Conservation (phyloP, 2,329 filamentous ascomycete genomes). For the Fusarium heterosporum region DNA sequence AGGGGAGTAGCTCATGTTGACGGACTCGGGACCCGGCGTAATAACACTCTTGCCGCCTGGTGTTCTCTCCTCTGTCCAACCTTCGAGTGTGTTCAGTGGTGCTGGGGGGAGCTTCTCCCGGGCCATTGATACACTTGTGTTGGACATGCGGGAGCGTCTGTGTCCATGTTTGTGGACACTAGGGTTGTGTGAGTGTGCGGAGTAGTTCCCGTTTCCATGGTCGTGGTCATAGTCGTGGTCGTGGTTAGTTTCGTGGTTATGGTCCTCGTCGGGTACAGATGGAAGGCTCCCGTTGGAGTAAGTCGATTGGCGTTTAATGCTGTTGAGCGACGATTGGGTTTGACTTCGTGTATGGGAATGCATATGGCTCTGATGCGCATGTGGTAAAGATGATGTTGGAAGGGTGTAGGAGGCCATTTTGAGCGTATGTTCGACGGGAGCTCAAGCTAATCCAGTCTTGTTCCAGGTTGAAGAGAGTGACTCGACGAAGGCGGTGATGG, state of each 20-base stretch:
- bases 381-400: constrained; percentile 63
- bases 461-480: constrained; percentile 3
- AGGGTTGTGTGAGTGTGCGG: constrained; percentile 43
- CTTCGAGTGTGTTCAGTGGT: constrained; percentile 51
- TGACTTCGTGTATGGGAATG: constrained; percentile 56
- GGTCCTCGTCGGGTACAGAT: constrained; percentile 50
- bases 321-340: constrained; percentile 56
- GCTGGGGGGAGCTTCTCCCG: constrained; percentile 51
- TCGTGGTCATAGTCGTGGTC: constrained; percentile 36
- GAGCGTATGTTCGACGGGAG: constrained; percentile 5
- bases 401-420: constrained; percentile 64
- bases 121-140: constrained; percentile 44
- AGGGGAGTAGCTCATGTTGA: constrained; percentile 47
- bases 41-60: constrained; percentile 57
- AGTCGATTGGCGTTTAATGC: constrained; percentile 50
- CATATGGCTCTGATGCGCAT: constrained; percentile 58
- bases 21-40: constrained; percentile 49
- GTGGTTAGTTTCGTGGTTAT: constrained; percentile 47
- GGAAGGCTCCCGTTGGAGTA: constrained; percentile 51
- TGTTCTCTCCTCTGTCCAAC: constrained; percentile 57
- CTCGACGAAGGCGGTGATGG: constrained; percentile 23
- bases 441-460: constrained; percentile 11
- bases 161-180: constrained; percentile 48
- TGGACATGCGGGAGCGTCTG: constrained; percentile 49
- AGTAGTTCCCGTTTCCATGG: constrained; percentile 39